Evolutionary conservation across 1,139 yeast genomes (phyloP).

Genomic region (Wickerhamiella infanticola): DNA sequence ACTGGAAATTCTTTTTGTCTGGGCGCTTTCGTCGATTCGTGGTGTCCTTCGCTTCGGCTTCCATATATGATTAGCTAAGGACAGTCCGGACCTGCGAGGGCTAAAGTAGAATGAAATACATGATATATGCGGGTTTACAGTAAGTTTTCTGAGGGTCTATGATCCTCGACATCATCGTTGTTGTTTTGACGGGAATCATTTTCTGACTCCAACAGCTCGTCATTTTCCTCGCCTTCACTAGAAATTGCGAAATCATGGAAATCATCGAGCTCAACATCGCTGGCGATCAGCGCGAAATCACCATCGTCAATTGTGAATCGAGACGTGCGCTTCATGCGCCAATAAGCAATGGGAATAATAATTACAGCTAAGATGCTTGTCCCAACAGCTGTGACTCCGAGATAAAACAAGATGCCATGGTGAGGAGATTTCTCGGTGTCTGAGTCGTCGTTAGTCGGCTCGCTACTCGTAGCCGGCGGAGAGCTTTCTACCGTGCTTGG

Average conservation of each 20-base stretch:
- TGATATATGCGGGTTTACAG: background rate
- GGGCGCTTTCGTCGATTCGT: conserved; percentile 10
- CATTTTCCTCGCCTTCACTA: background rate
- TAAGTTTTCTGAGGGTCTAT: background rate
- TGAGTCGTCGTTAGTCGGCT: background rate
- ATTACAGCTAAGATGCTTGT: conserved; percentile 3
- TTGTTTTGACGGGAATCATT: background rate
- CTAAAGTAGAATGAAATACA: background rate
- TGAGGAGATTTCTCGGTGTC: background rate
- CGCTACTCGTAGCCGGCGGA: background rate
- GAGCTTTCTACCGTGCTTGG: background rate
- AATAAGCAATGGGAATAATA: conserved; percentile 5
- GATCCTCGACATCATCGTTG: background rate
- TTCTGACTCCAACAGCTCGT: background rate
- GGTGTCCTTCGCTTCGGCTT: background rate
- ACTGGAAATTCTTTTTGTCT: conserved; percentile 17
- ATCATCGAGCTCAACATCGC: conserved; percentile 9
- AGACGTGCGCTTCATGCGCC: conserved; percentile 1
- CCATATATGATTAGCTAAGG: background rate
- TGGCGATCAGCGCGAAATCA: conserved; percentile 4
- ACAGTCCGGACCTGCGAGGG: too few species aligned
- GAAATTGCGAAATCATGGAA: background rate
- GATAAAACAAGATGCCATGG: conserved; percentile 7
- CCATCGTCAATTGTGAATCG: conserved; percentile 4
- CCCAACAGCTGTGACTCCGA: conserved; percentile 6